A percentile compares a stretch with the other conserved stretches of the same genome.
Evolutionary conservation across 768 basidiomycete species (phyloP).

Genomic region (Fistulinella prunicolor): DNA sequence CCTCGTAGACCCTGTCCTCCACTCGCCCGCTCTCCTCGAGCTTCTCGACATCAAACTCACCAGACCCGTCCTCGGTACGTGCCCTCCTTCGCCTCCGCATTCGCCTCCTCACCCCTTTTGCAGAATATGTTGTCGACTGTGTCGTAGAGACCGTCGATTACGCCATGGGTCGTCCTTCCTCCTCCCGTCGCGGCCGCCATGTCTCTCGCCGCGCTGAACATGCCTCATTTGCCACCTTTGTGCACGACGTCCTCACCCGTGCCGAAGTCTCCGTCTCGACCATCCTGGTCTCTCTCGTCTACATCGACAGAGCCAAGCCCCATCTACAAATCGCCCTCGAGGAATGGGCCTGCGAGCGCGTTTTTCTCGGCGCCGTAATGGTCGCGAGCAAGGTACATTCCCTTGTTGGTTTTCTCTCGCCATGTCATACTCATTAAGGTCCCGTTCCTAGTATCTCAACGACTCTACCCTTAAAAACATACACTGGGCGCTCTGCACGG

Average conservation of each 20-base stretch:
- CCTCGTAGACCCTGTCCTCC: conserved; percentile 61
- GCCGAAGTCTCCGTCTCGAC: conserved; percentile 73
- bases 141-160: conserved; percentile 74
- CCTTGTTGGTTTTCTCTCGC: conserved; percentile 16
- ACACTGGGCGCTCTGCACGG: conserved; percentile 86
- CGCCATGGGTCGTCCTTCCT: conserved; percentile 66
- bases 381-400: conserved; percentile 71
- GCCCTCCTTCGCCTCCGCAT: not conserved
- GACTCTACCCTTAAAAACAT: conserved; percentile 89
- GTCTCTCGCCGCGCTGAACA: conserved; percentile 48
- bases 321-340: conserved; percentile 79
- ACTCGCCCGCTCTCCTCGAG: conserved; percentile 65
- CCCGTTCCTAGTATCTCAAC: conserved; percentile 61
- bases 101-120: not conserved
- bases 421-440: conserved; percentile 9
- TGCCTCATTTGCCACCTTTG: conserved; percentile 61
- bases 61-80: conserved; percentile 62
- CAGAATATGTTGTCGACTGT: conserved; percentile 71
- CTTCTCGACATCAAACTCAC: conserved; percentile 66
- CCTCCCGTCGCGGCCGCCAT: conserved; percentile 49
- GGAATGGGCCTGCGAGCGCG: conserved; percentile 86
- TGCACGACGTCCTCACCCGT: conserved; percentile 61
- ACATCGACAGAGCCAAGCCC: conserved; percentile 73
- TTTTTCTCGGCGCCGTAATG: conserved; percentile 89
- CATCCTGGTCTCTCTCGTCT: conserved; percentile 68